Evolutionary conservation across 306 rosid species (phyloP).

Genomic region (Gillenia trifoliata): DNA sequence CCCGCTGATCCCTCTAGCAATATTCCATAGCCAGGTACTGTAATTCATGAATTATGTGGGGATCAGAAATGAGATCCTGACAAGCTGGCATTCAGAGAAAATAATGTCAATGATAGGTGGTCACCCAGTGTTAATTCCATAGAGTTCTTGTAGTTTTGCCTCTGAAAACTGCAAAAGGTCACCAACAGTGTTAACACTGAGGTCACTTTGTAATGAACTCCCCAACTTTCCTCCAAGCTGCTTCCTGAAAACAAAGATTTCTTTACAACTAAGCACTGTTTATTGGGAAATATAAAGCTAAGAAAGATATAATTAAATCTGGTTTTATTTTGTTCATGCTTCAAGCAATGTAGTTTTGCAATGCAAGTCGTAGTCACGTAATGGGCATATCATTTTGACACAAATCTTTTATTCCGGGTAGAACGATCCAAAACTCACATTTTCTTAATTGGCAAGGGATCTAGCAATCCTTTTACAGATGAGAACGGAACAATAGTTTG

Average conservation of each 20-base stretch:
- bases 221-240: slow-evolving; percentile 99
- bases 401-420: background rate
- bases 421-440: slow-evolving; percentile 42
- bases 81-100: slow-evolving; percentile 18
- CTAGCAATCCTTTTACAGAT: slow-evolving; percentile 78
- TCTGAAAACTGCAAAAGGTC: slow-evolving; percentile 79
- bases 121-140: slow-evolving; percentile 91
- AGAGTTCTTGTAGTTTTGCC: slow-evolving; percentile 74
- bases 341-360: background rate
- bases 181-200: slow-evolving; percentile 76
- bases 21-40: slow-evolving; percentile 97
- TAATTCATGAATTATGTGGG: slow-evolving; percentile 27
- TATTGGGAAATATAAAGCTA: slow-evolving; percentile 3
- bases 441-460: slow-evolving; percentile 85
- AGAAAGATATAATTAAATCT: slow-evolving; percentile 8
- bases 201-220: slow-evolving; percentile 72
- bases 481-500: slow-evolving; percentile 87
- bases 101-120: slow-evolving; percentile 12
- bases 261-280: slow-evolving; percentile 11
- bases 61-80: slow-evolving; percentile 25
- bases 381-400: background rate
- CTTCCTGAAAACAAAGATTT: slow-evolving; percentile 57
- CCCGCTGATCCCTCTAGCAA: slow-evolving; percentile 83
- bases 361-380: background rate
- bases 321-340: background rate